Evolutionary conservation across 1,139 yeast species (phyloP), one percentile per base, ranked within the genome.

Genomic region (Saccharomyces hybrid): DNA sequence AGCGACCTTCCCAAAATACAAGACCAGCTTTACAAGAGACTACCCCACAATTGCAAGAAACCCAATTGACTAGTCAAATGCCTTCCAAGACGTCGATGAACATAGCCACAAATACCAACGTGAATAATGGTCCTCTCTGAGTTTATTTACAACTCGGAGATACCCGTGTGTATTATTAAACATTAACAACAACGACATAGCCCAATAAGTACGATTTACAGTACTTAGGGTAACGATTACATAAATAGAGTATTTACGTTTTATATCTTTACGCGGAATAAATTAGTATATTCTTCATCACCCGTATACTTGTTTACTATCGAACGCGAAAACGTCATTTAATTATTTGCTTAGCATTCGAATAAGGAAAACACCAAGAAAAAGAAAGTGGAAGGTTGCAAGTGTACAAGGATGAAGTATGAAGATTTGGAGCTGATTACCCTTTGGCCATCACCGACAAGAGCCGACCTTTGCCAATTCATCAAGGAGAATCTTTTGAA

Each of bases 381-480:
- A 32, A 32, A 32, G 14, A 9, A 32, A 32, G 8, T 1, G 8
- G 8, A 32, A 32, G 20, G 38, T 6, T 32, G 4, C 8, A 32
- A 32, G 38, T 2, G 38, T 20, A 32, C 8, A 32, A 0, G 8
- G 7, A 32, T 32, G 38, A 32, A 32, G 7, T 49, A 41, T 28
- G 41, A 49, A 11, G 41, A 49, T 23, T 14, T 49, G 4, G 2
- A 38, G 4, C 41, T 49, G 28, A 8, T 49, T 4, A 20, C 51
- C 20, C 6, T 49, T 8, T 49, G 51, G 51, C 20, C 50, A 25
- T 20, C 47, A n/a, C 41, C 46, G n/a, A 46, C 38, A 41, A 47
- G 26, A 16, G 7, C 6, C 3, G 27, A 26, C 28, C 47, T 49
- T 11, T 46, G 47, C 13, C 28, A 20, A 6, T 49, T 41, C 11